Evolutionary conservation across 1,284 basidiomycete species (phyloP), one percentile per base, ranked within the genome.

Genomic region (Waitea zeae): DNA sequence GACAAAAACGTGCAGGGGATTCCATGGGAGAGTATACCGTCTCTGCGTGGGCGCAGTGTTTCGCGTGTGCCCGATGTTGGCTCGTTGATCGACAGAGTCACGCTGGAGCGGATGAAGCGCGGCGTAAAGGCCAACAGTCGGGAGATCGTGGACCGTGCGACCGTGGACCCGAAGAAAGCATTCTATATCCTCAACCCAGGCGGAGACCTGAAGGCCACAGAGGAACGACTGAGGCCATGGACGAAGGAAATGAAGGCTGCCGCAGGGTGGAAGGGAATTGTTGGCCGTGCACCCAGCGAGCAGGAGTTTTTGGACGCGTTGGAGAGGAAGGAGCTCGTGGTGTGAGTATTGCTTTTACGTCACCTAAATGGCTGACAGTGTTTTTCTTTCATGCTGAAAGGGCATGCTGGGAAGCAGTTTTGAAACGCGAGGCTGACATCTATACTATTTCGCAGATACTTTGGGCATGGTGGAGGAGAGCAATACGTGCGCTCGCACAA

Each of bases 1-100:
- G 95, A 97, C 56, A 88, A 88, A 58, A 79, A 87, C 41, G 61
- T 93, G 11, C 84, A 90, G 46, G 70, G 74, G 0, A 66, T 98
- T 39, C 93, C 95, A 1, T 98, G 93, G 95, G 95, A 98, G 57
- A 92, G 83, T 18, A 74, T 97, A 17, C 90, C 93, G 0, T 69
- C 78, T 31, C 59, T 98, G 6, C 67, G 86, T 34, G 82, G 81
- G 5, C 67, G 76, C 38, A 86, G 89, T 30, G 71, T 97, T 45
- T 90, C 84, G 49, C 79, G 95, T 5, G 76, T 97, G 40, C 92
- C 95, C 1, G 86, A 80, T 30, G 53, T 92, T 34, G 73, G 84
- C 31, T 96, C 97, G 61, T 57, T 98, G 13, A 56, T 81, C 24
- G 93, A 97, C 49, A 70, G 89, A 20, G 45, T 93, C 31, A 59